Base-by-base conservation (phyloP, 176 grass and related monocot species). In the Oryza meyeriana region DNA sequence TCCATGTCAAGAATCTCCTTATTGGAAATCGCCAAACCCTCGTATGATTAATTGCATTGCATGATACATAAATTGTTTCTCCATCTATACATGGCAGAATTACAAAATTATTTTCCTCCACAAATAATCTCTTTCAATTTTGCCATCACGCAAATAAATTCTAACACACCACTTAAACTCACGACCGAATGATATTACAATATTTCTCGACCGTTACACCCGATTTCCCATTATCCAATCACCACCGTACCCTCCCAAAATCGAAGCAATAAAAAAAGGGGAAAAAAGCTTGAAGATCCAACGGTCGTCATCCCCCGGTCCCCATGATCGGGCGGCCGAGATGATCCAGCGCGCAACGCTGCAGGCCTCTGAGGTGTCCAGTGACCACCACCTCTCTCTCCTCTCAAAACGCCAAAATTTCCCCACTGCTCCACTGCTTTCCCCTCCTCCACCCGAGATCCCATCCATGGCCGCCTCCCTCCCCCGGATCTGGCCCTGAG, bases 391-490 rank as follows among this genome's bases (percentile, higher is more conserved):
- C 64, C 78, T 6, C 18, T 20, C 14, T 20, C 48, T 52, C 50
- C 40, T 42, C 40, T 72, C 77, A 84, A 83, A 72, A 83, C 77
- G 82, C 65, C 85, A 73, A 82, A 78, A 12, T 81, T 66, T 73
- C 71, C 81, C 57, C 74, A 84, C 63, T 59, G 83, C 69, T 70
- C 64, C 79, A 40, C 75, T 52, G 36, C 61, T 64, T 57, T 71
- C 61, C 78, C 88, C 61, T 35, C 80, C 28, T 55, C 52, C 63
- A 30, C 73, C 83, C 84, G 84, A 86, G 75, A 90, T 83, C 79
- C 79, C 88, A 83, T 86, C 88, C 88, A 86, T 86, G 84, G 84
- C 84, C 66, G 59, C 84, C 88, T 52, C 83, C 38, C 48, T 9
- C 61, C 68, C 61, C 88, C 79, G 84, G 88, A 86, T 90, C 88